Conservation (phyloP, 805 yeast genomes). For the Pichia occidentalis region DNA sequence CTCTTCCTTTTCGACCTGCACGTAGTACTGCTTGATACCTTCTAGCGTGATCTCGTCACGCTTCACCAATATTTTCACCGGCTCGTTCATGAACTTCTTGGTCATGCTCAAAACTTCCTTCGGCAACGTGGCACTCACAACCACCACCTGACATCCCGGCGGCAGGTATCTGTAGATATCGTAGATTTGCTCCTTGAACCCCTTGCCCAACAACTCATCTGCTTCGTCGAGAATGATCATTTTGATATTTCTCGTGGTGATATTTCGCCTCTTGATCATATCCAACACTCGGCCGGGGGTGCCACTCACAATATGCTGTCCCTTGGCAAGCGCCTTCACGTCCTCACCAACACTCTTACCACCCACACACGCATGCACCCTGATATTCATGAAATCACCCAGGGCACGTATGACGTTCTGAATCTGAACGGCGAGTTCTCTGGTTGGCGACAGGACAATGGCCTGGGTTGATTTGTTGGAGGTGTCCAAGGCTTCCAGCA, state of each 20-base stretch:
- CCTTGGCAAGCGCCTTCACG: constrained; percentile 72
- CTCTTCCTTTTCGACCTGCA: constrained; percentile 87
- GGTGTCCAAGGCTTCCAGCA: constrained; percentile 58
- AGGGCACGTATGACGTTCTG: constrained; percentile 87
- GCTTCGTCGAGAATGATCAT: constrained; percentile 98
- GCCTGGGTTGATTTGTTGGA: constrained; percentile 78
- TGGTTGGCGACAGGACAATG: constrained; percentile 90
- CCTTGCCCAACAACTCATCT: constrained; percentile 90
- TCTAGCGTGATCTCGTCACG: constrained; percentile 93
- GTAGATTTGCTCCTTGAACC: constrained; percentile 93
- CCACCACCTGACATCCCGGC: constrained; percentile 85
- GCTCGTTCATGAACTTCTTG: constrained; percentile 88
- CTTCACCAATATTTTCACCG: constrained; percentile 89
- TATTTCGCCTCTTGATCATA: constrained; percentile 85
- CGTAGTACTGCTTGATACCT: constrained; percentile 89
- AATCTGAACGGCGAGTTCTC: constrained; percentile 95
- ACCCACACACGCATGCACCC: constrained; percentile 96
- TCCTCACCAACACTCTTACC: constrained; percentile 91
- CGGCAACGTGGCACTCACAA: constrained; percentile 92
- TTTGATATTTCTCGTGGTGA: constrained; percentile 77
- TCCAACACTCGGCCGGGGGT: constrained; percentile 98
- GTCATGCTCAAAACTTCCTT: constrained; percentile 88
- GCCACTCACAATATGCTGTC: constrained; percentile 92
- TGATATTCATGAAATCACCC: constrained; percentile 84
- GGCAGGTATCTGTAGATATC: constrained; percentile 89